These are phyloP conservation scores for Suillus hirtellus DNA, from an alignment of 768 basidiomycete species.

Conservation along the genomic window DNA sequence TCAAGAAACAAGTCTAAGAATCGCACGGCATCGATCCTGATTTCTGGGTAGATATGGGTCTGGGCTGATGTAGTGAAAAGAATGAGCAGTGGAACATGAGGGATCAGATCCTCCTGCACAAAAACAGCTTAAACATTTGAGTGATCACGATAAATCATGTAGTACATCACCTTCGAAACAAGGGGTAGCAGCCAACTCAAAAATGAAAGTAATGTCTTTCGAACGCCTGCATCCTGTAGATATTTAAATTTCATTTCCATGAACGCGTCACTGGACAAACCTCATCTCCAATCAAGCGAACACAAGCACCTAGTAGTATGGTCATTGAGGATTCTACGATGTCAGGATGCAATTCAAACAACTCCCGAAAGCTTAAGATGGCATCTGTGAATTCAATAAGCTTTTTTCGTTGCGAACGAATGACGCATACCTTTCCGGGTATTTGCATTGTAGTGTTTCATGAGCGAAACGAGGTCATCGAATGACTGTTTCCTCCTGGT, in stretches of 20 bases:
- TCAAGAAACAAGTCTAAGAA: constrained; percentile 77
- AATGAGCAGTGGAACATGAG: constrained; percentile 74
- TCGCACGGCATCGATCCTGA: constrained; percentile 85
- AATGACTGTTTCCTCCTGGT: constrained; percentile 78
- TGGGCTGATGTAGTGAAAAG: constrained; percentile 89
- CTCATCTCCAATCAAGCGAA: constrained; percentile 81
- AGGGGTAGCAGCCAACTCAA: constrained; percentile 71
- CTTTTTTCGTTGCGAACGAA: background rate
- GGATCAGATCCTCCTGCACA: constrained; percentile 62
- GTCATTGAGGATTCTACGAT: constrained; percentile 55
- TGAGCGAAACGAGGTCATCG: constrained; percentile 70
- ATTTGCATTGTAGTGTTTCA: constrained; percentile 83
- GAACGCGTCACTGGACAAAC: constrained; percentile 40
- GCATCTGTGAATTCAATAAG: constrained; percentile 52
- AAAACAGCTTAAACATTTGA: constrained; percentile 14
- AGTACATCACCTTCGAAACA: constrained; percentile 51
- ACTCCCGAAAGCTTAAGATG: constrained; percentile 67
- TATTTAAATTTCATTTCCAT: constrained; percentile 10
- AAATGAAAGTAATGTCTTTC: constrained; percentile 70
- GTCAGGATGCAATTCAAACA: constrained; percentile 62
- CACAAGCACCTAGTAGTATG: constrained; percentile 56
- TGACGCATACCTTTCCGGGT: constrained; percentile 64
- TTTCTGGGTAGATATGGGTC: constrained; percentile 94
- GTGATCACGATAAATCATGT: background rate
- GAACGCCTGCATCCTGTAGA: constrained; percentile 73